phyloP scores from a whole-genome alignment of 352 stramenopile species.

The Pythium rhizo-oryzae region DNA sequence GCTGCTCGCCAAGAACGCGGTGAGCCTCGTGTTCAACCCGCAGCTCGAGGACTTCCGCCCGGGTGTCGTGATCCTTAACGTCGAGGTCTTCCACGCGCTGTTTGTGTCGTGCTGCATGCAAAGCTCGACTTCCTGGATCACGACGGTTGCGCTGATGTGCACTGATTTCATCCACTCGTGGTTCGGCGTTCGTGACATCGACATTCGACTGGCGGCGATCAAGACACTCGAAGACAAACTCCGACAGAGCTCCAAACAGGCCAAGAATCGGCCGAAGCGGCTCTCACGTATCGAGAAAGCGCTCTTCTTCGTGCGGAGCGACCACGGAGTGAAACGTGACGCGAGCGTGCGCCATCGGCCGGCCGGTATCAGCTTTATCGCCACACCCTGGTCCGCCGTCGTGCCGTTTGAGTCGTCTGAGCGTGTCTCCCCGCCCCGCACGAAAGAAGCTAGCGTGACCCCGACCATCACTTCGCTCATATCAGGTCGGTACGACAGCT shows the following conservation, averaged over 20 bases:
- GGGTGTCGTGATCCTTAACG: slow-evolving; percentile 17
- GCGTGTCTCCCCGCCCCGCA: background rate
- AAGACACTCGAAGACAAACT: background rate
- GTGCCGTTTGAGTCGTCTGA: background rate
- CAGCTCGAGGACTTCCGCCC: slow-evolving; percentile 32
- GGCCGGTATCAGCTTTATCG: background rate
- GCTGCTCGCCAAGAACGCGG: slow-evolving; percentile 39
- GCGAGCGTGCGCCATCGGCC: background rate
- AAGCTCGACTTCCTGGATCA: background rate
- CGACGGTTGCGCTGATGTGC: slow-evolving; percentile 1
- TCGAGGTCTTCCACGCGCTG: slow-evolving; percentile 12
- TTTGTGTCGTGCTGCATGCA: slow-evolving; percentile 26
- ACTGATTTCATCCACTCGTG: slow-evolving; percentile 3
- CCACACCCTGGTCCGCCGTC: background rate
- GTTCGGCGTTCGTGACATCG: background rate
- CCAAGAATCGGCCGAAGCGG: too few species aligned
- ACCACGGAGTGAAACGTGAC: background rate
- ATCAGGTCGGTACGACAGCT: background rate
- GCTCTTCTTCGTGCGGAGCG: background rate
- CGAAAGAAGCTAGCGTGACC: background rate
- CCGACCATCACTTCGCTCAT: background rate
- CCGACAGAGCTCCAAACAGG: background rate
- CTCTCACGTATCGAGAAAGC: background rate
- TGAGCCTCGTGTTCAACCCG: slow-evolving; percentile 21
- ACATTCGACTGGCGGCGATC: background rate